Conservation (phyloP, 306 rosid species). For the Sechiopsis laciniata region DNA sequence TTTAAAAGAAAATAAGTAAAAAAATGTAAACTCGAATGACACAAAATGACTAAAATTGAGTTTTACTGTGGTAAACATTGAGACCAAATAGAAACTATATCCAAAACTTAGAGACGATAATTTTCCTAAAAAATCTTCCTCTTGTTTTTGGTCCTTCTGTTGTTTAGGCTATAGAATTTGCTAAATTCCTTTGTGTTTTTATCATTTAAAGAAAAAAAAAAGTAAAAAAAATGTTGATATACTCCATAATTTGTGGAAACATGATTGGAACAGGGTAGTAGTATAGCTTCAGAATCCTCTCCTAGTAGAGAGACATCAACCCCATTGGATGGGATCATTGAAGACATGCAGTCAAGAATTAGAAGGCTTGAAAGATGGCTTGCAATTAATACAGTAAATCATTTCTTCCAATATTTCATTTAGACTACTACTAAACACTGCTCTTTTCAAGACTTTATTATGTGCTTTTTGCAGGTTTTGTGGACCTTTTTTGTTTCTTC, state of each 20-base stretch:
- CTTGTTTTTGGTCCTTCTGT: background rate
- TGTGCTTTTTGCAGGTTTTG: constrained; percentile 52
- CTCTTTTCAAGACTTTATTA: background rate
- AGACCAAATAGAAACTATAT: too few relatives aligned
- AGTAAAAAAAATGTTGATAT: background rate
- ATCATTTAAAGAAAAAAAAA: background rate
- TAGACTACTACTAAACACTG: background rate
- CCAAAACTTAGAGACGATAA: too few relatives aligned
- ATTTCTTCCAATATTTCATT: background rate
- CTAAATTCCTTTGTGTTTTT: background rate
- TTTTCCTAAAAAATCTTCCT: background rate
- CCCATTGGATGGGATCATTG: constrained; percentile 63
- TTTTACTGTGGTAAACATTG: too few relatives aligned
- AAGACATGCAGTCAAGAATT: constrained; percentile 93
- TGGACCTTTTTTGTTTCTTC: constrained; percentile 98
- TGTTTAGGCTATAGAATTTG: background rate
- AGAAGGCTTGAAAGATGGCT: constrained; percentile 93
- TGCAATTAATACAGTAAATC: constrained; percentile 72
- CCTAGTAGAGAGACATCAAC: constrained; percentile 60
- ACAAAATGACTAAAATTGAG: too few relatives aligned
- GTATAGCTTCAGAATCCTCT: constrained; percentile 78
- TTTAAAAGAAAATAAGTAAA: too few relatives aligned
- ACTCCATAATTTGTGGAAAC: background rate
- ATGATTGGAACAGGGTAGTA: constrained; percentile 55
- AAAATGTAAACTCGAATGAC: too few relatives aligned